These are phyloP conservation scores for Trichosporon asahii DNA, from an alignment of 1,284 basidiomycete genomes.

Conservation along the genomic window DNA sequence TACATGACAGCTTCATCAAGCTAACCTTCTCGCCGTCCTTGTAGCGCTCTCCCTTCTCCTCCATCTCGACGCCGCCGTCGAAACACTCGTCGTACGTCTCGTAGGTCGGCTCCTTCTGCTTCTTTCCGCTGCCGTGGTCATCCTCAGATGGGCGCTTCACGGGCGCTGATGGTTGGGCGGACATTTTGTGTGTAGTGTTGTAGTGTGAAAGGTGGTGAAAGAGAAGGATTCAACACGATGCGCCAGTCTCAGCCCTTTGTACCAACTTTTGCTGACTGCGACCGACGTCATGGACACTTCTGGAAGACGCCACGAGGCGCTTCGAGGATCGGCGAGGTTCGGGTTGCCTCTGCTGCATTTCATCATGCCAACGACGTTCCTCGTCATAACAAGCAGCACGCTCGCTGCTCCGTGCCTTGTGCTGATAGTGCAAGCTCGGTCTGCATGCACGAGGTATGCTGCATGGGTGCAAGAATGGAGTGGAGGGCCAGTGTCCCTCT, in stretches of 20 bases:
- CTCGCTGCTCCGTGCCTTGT: background rate
- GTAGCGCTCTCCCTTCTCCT: slow-evolving; percentile 53
- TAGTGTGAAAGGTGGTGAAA: background rate
- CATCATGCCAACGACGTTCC: background rate
- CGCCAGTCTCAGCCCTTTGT: background rate
- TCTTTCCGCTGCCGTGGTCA: slow-evolving; percentile 28
- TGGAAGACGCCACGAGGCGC: slow-evolving; percentile 6
- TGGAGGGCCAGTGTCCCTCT: background rate
- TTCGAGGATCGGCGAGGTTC: background rate
- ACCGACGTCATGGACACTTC: slow-evolving; percentile 8
- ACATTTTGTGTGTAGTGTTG: slow-evolving; percentile 5
- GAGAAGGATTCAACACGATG: background rate
- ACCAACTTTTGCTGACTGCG: background rate
- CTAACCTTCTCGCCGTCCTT: slow-evolving; percentile 50
- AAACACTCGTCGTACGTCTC: slow-evolving; percentile 51
- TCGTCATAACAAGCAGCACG: background rate
- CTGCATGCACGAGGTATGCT: background rate
- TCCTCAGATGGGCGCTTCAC: slow-evolving; percentile 17
- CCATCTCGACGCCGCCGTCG: slow-evolving; percentile 50
- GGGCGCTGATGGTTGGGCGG: slow-evolving; percentile 14
- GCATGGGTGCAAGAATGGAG: background rate
- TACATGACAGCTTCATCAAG: background rate
- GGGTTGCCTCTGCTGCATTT: background rate
- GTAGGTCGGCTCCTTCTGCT: slow-evolving; percentile 43
- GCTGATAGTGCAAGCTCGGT: background rate